These are phyloP conservation scores for Fraxinus dipetala DNA, from an alignment of 305 asterid genomes.

Conservation along the genomic window DNA sequence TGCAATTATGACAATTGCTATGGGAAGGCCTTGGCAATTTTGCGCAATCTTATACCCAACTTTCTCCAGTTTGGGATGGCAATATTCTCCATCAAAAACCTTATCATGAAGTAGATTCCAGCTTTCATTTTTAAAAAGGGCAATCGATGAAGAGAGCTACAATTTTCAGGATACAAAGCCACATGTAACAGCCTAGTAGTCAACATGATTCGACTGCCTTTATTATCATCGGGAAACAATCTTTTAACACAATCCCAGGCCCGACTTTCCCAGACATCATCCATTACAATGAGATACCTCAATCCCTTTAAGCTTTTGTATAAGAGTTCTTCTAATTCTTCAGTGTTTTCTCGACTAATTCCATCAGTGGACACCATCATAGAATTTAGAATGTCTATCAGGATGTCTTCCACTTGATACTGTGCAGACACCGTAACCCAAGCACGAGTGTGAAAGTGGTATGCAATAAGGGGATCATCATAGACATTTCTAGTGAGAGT, in stretches of 20 bases:
- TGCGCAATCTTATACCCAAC: constrained; percentile 14
- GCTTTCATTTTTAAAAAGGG: constrained; percentile 17
- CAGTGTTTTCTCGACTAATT: background rate
- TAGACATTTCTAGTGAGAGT: constrained; percentile 8
- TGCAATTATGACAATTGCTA: constrained; percentile 21
- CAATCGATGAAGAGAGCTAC: background rate
- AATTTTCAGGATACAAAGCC: background rate
- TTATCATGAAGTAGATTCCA: constrained; percentile 19
- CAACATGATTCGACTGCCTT: constrained; percentile 20
- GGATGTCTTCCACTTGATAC: background rate
- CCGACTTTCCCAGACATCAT: constrained; percentile 24
- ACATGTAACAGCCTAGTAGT: constrained; percentile 12
- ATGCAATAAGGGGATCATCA: background rate
- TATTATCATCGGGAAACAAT: constrained; percentile 18
- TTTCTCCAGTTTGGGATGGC: background rate
- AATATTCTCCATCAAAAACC: background rate
- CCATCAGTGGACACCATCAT: background rate
- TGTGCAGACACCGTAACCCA: background rate
- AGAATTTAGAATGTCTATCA: background rate
- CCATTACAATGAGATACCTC: constrained; percentile 27
- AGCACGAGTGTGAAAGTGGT: constrained; percentile 17
- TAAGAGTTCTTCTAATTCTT: background rate
- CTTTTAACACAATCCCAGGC: constrained; percentile 17
- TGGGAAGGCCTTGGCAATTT: constrained; percentile 28
- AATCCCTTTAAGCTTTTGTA: constrained; percentile 8